Conservation (phyloP, 352 stramenopile genomes). For the Phytophthora sojae region DNA sequence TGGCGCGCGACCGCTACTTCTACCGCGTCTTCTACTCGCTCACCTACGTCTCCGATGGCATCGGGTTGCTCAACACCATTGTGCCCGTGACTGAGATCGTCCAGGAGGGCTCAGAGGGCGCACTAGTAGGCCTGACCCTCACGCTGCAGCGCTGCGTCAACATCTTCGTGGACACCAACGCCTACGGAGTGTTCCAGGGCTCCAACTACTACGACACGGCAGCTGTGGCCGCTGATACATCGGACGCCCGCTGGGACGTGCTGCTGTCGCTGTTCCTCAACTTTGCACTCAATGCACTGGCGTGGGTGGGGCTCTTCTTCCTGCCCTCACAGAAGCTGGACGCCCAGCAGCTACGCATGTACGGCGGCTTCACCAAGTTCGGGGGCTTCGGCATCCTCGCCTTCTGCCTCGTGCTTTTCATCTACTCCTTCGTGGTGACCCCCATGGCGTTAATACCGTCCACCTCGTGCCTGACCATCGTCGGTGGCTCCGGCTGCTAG, state of each 20-base stretch:
- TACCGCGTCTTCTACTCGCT: slow-evolving; percentile 63
- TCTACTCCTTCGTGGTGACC: slow-evolving; percentile 49
- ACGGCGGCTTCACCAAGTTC: slow-evolving; percentile 66
- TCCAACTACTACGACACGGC: slow-evolving; percentile 52
- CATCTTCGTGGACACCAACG: slow-evolving; percentile 67
- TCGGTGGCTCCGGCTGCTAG: slow-evolving; percentile 47
- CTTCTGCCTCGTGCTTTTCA: slow-evolving; percentile 43
- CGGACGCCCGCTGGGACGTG: slow-evolving; percentile 51
- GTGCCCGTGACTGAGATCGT: slow-evolving; percentile 75
- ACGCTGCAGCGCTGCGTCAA: slow-evolving; percentile 65
- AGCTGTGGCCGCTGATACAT: slow-evolving; percentile 44
- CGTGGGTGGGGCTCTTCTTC: slow-evolving; percentile 65
- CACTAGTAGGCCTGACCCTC: slow-evolving; percentile 65
- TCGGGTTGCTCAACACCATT: slow-evolving; percentile 59
- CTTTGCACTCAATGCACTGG: slow-evolving; percentile 62
- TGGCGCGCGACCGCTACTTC: slow-evolving; percentile 61
- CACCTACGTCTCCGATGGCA: slow-evolving; percentile 60
- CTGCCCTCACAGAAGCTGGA: slow-evolving; percentile 78
- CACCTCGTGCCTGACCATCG: slow-evolving; percentile 45
- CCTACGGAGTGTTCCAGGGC: slow-evolving; percentile 52
- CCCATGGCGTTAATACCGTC: slow-evolving; percentile 47
- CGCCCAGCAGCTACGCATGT: slow-evolving; percentile 73
- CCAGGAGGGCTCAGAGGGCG: slow-evolving; percentile 68
- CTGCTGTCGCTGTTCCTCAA: slow-evolving; percentile 61
- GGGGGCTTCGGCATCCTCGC: slow-evolving; percentile 39